Conservation (phyloP, 208 protist genomes). For the Leishmania braziliensis region DNA sequence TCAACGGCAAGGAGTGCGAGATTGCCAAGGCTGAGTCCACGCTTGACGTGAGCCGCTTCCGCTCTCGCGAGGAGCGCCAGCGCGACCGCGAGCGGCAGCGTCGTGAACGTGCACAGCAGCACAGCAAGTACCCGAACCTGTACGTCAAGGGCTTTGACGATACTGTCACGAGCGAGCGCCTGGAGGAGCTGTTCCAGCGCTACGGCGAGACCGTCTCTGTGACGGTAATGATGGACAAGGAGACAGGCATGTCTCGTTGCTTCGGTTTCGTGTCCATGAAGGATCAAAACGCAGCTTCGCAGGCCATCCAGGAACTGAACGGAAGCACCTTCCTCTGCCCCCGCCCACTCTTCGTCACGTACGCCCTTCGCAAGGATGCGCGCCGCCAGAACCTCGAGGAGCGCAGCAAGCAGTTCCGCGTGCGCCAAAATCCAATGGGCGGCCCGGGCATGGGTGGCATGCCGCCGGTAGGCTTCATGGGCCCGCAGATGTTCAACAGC, state of each 20-base stretch:
- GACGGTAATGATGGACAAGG: slow-evolving; percentile 97
- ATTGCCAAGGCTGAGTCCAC: slow-evolving; percentile 85
- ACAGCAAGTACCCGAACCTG: slow-evolving; percentile 97
- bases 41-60: slow-evolving; percentile 96
- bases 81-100: slow-evolving; percentile 77
- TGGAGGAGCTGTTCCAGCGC: slow-evolving; percentile 95
- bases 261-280: slow-evolving; percentile 99
- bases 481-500: slow-evolving; percentile 64
- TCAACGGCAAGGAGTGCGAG: slow-evolving; percentile 82
- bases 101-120: slow-evolving; percentile 92
- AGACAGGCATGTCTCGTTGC: slow-evolving; percentile 89
- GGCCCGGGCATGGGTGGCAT: slow-evolving; percentile 55
- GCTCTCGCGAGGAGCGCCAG: slow-evolving; percentile 96
- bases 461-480: slow-evolving; percentile 48
- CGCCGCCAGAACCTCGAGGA: slow-evolving; percentile 94
- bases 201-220: slow-evolving; percentile 97
- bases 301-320: slow-evolving; percentile 97
- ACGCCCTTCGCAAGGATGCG: slow-evolving; percentile 97
- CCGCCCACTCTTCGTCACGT: slow-evolving; percentile 97
- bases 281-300: slow-evolving; percentile 93
- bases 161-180: slow-evolving; percentile 93
- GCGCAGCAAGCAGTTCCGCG: slow-evolving; percentile 83
- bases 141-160: slow-evolving; percentile 99
- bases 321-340: slow-evolving; percentile 94
- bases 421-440: slow-evolving; percentile 72